These are phyloP conservation scores for Penicillium waksmanii DNA, from an alignment of 495 filamentous ascomycete species.

Conservation along the genomic window DNA sequence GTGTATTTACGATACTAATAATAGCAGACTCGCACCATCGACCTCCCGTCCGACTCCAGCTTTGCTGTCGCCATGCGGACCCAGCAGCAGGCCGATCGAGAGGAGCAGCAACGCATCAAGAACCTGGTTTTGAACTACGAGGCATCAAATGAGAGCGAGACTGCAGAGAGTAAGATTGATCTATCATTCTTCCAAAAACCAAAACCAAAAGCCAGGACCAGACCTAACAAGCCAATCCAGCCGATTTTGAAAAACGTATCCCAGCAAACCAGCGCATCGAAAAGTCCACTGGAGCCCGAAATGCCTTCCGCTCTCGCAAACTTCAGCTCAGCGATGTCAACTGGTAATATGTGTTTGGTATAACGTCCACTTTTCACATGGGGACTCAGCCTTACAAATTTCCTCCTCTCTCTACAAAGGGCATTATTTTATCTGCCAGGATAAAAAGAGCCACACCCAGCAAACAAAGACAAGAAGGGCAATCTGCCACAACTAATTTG, in stretches of 20 bases:
- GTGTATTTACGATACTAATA: neutral
- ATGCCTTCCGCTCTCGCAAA: slow-evolving; percentile 83
- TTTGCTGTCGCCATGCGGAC: slow-evolving; percentile 95
- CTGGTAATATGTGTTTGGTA: slow-evolving; percentile 63
- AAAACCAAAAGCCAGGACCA: neutral
- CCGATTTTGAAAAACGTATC: slow-evolving; percentile 42
- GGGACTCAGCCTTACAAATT: no score
- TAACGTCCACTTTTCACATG: no score
- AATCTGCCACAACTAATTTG: no score
- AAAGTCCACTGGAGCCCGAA: slow-evolving; percentile 70
- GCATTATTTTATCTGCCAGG: no score
- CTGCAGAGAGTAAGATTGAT: slow-evolving; percentile 63
- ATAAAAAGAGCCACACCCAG: no score
- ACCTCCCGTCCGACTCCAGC: slow-evolving; percentile 89
- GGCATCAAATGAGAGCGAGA: slow-evolving; percentile 74
- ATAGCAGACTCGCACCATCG: slow-evolving; percentile 85
- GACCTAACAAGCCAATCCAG: slow-evolving; percentile 3
- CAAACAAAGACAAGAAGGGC: no score
- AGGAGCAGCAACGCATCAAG: slow-evolving; percentile 98
- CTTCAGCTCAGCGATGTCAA: slow-evolving; percentile 96
- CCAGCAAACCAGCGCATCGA: slow-evolving; percentile 55
- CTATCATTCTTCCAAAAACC: neutral
- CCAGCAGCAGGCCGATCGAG: slow-evolving; percentile 91
- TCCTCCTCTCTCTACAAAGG: no score
- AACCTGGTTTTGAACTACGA: slow-evolving; percentile 96